Evolutionary conservation across 495 filamentous ascomycete genomes (phyloP).

Genomic region (Trichoderma reesei): DNA sequence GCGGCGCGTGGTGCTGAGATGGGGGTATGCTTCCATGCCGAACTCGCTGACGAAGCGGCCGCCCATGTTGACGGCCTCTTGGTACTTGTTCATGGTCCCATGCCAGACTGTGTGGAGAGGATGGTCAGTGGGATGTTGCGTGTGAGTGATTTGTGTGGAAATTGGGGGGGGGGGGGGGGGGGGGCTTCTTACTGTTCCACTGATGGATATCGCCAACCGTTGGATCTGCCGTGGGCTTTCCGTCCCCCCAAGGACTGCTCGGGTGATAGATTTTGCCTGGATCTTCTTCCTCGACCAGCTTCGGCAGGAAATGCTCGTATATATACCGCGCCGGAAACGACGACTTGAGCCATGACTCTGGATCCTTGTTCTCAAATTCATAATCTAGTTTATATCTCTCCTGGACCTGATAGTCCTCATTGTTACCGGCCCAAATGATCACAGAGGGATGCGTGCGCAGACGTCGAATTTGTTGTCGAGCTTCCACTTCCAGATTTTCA

Average conservation of each 20-base stretch:
- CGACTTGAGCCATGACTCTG: conserved; percentile 62
- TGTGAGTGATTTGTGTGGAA: conserved; percentile 13
- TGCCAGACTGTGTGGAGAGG: conserved; percentile 51
- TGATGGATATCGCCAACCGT: conserved; percentile 79
- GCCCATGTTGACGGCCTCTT: conserved; percentile 57
- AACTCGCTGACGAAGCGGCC: conserved; percentile 78
- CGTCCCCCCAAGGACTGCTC: conserved; percentile 76
- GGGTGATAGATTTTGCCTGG: conserved; percentile 66
- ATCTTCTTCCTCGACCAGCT: conserved; percentile 44
- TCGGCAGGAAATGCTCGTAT: conserved; percentile 62
- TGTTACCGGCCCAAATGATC: conserved; percentile 72
- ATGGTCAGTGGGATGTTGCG: not conserved
- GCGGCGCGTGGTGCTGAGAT: conserved; percentile 60
- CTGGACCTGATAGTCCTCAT: conserved; percentile 76
- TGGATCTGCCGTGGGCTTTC: conserved; percentile 55
- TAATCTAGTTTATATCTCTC: conserved; percentile 54
- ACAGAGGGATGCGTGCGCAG: conserved; percentile 72
- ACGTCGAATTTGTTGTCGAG: conserved; percentile 54
- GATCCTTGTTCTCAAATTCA: conserved; percentile 55
- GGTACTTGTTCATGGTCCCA: conserved; percentile 66
- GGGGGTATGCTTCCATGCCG: conserved; percentile 83
- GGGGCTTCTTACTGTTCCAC: conserved; percentile 58
- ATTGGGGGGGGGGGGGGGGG: conserved; percentile 16
- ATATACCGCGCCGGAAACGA: conserved; percentile 73
- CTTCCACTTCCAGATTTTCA: conserved; percentile 54